Conservation (phyloP, 139 green algal species). For the Dunaliella sp. region DNA sequence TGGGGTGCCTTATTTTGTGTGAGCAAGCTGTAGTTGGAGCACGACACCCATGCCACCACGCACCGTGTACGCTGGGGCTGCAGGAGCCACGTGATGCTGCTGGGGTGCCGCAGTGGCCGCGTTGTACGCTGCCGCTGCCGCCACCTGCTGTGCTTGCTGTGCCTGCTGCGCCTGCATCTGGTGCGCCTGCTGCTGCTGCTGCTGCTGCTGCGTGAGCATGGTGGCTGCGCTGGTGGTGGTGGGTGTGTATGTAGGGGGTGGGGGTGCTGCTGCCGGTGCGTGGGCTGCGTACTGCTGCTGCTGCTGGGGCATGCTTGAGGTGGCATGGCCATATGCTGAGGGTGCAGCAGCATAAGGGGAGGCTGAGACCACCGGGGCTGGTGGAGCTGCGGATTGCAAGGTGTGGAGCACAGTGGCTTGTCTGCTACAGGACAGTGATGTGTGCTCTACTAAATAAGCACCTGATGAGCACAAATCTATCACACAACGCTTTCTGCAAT, state of each 20-base stretch:
- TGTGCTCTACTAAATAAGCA: no score
- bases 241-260: slow-evolving; percentile 7
- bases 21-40: no score
- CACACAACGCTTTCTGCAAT: no score
- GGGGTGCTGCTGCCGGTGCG: not conserved
- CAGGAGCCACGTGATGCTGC: slow-evolving; percentile 13
- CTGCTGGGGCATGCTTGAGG: not conserved
- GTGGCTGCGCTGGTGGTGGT: not conserved
- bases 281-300: not conserved
- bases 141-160: not conserved
- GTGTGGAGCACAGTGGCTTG: no score
- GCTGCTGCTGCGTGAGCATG: not conserved
- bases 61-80: slow-evolving; percentile 25
- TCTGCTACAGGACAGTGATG: no score
- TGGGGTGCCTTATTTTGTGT: no score
- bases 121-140: not conserved
- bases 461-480: no score
- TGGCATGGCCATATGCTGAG: not conserved
- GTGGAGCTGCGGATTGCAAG: not conserved
- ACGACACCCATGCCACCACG: not conserved
- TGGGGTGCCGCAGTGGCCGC: not conserved
- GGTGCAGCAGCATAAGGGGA: not conserved
- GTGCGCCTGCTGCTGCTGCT: not conserved
- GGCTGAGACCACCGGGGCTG: not conserved
- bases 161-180: not conserved